phyloP scores from a whole-genome alignment of 225 moss, liverwort and hornwort species.

The Pleurozium schreberi region DNA sequence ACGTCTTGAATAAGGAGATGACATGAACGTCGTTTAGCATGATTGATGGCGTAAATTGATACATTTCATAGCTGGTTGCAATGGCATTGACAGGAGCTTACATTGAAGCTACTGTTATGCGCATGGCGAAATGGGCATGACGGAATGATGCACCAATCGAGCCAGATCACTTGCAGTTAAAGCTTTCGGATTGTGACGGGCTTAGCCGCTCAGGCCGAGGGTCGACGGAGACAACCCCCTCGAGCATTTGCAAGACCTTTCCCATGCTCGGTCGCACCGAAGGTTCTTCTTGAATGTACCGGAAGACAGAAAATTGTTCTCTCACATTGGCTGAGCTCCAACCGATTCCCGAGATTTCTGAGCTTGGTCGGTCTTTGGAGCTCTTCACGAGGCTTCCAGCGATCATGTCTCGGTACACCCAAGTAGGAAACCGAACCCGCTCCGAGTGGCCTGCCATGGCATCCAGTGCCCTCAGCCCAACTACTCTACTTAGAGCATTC shows the following conservation, averaged over 20 bases:
- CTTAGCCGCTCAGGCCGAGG: constrained; percentile 6
- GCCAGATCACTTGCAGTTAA: neutral
- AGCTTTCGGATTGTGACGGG: neutral
- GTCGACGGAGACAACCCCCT: constrained; percentile 2
- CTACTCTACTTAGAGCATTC: too few species aligned
- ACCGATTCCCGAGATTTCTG: neutral
- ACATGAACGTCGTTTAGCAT: neutral
- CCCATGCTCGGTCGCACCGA: constrained; percentile 7
- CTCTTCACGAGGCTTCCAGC: constrained; percentile 5
- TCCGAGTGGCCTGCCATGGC: neutral
- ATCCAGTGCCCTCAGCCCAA: constrained; percentile 17
- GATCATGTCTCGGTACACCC: constrained; percentile 9
- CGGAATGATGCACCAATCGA: neutral
- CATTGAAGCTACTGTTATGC: neutral
- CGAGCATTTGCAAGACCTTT: constrained; percentile 31
- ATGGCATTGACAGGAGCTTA: neutral
- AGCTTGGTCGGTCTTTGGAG: neutral
- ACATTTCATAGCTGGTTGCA: neutral
- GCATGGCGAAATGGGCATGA: neutral
- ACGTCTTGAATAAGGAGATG: neutral
- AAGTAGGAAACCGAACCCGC: neutral
- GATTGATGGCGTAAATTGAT: neutral
- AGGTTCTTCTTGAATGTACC: constrained; percentile 20
- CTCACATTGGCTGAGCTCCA: constrained; percentile 7
- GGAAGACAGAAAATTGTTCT: constrained; percentile 6